Conservation (phyloP, 495 filamentous ascomycete species). For the Hapsidospora chrysogenum region DNA sequence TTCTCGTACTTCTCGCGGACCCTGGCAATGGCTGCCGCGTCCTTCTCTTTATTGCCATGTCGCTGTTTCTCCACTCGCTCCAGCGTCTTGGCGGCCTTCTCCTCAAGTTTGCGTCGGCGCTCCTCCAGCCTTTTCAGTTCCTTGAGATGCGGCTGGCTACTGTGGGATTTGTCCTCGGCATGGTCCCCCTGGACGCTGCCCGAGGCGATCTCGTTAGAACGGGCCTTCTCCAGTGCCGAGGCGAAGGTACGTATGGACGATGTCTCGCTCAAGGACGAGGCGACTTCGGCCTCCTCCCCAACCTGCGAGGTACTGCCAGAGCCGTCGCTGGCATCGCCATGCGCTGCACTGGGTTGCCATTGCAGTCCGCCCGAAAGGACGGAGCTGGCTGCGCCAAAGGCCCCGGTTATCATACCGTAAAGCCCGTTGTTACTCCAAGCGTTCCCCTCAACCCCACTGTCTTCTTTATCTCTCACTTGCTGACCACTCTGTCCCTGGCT, state of each 20-base stretch:
- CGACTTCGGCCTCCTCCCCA: conserved; percentile 9
- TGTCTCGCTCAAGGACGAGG: conserved; percentile 9
- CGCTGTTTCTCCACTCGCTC: conserved; percentile 25
- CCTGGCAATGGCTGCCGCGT: conserved; percentile 29
- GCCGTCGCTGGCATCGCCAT: background rate
- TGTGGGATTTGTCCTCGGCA: conserved; percentile 5
- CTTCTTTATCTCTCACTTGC: conserved; percentile 3
- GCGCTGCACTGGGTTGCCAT: conserved; percentile 7
- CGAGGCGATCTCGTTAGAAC: background rate
- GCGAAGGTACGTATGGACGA: conserved; percentile 28
- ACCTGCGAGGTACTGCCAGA: conserved; percentile 7
- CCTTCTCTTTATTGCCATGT: conserved; percentile 22
- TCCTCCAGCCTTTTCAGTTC: conserved; percentile 61
- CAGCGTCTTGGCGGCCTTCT: conserved; percentile 41
- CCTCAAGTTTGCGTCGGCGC: conserved; percentile 50
- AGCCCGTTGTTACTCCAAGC: conserved; percentile 23
- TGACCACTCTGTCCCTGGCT: background rate
- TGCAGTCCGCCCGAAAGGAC: conserved; percentile 20
- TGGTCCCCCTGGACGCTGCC: background rate
- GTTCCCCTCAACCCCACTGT: conserved; percentile 6
- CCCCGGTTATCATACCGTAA: conserved; percentile 32
- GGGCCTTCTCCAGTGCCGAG: conserved; percentile 18
- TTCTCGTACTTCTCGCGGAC: conserved; percentile 40
- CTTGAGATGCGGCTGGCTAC: conserved; percentile 41
- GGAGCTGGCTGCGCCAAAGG: conserved; percentile 22